Conservation (phyloP, 768 basidiomycete species). For the Austroboletus eburneus region DNA sequence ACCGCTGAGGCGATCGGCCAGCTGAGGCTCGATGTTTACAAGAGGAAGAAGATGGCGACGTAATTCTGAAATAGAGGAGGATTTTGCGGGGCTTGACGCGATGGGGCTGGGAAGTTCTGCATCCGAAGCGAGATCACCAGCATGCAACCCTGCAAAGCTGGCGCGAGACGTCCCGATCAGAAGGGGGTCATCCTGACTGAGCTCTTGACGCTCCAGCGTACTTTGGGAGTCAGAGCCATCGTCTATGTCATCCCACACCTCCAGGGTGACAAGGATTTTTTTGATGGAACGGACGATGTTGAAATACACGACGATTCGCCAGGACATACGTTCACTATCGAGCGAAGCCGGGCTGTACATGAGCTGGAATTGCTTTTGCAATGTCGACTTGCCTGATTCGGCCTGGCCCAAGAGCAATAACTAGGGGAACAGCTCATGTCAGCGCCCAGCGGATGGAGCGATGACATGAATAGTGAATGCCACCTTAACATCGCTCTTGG, state of each 20-base stretch:
- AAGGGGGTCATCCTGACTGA: conserved; percentile 22
- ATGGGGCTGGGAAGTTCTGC: conserved; percentile 10
- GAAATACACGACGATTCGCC: conserved; percentile 73
- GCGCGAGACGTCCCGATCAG: conserved; percentile 12
- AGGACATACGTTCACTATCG: conserved; percentile 65
- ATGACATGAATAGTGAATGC: conserved; percentile 1
- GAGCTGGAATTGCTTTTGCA: conserved; percentile 77
- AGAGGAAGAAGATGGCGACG: conserved; percentile 58
- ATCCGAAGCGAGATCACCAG: conserved; percentile 9
- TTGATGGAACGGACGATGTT: conserved; percentile 70
- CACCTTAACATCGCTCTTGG: conserved; percentile 75
- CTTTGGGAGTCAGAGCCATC: conserved; percentile 45
- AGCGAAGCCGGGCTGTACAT: conserved; percentile 73
- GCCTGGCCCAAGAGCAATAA: conserved; percentile 74
- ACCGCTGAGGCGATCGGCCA: conserved; percentile 71
- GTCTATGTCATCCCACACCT: conserved; percentile 56
- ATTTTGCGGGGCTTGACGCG: conserved; percentile 18
- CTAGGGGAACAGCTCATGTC: conserved; percentile 40
- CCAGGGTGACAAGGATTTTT: conserved; percentile 61
- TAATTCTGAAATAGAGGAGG: conserved; percentile 44
- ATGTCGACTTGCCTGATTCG: conserved; percentile 73
- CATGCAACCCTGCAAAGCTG: conserved; percentile 9
- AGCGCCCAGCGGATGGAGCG: neutral
- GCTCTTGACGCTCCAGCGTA: conserved; percentile 30
- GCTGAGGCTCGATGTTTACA: conserved; percentile 54